Evolutionary conservation across 2,329 filamentous ascomycete genomes (phyloP), one percentile per base, ranked within the genome.

Genomic region (Orbilia brochopaga): DNA sequence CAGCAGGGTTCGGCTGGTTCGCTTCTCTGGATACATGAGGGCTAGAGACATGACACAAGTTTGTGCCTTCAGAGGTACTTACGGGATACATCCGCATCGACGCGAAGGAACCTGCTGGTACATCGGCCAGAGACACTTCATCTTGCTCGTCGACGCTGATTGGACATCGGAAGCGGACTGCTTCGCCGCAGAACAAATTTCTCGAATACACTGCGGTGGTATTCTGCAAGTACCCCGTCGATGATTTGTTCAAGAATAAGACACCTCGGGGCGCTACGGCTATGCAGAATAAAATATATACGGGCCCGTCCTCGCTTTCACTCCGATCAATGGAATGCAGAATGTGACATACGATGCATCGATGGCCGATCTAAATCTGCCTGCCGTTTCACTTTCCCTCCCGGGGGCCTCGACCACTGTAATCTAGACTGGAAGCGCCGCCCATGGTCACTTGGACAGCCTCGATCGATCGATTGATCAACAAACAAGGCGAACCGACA

Each of bases 1-100:
- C 8, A 19, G 19, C n/a, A 19, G 44, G 44, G 5, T 32, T 8
- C 27, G 4, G 27, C 27, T 32, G 27, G 27, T 32, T 32, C 44
- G 19, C 44, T 48, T 23, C 44, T 5, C 8, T 21, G 15, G 19
- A 48, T 15, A 23, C 40, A 19, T 19, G 44, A 11, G 19, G 44
- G 19, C 35, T 46, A 46, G 44, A 37, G 53, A 55, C 59, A 64
- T 59, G 53, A 55, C 59, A 64, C 66, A 59, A 63, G 42, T 55
- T 50, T 48, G 17, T 46, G 11, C 35, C 35, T 52, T 53, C 32
- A 11, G 21, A 54, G 32, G 58, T 59, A 63, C 53, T 59, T 15
- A 27, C 42, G 42, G 30, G 58, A 64, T 70, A 70, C 66, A 51
- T 70, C 37, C 27, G 17, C 23, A 27, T 48, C n/a, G 7, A 24